Evolutionary conservation across 2,329 filamentous ascomycete genomes (phyloP).

Genomic region (Aspergillus awamori): DNA sequence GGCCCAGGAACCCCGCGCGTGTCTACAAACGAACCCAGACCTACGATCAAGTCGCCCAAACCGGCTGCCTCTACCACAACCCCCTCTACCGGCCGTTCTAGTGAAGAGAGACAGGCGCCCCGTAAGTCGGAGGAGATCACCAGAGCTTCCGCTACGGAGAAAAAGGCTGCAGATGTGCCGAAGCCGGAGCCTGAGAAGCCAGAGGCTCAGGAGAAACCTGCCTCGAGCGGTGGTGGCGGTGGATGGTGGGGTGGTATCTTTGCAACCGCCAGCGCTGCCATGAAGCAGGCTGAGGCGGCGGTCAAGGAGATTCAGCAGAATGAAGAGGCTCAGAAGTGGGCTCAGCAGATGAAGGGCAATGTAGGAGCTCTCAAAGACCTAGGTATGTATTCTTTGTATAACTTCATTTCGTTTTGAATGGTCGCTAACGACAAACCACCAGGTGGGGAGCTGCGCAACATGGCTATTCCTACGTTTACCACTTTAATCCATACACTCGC

Average conservation of each 20-base stretch:
- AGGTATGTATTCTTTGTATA: conserved; percentile 54
- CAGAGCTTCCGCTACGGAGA: conserved; percentile 69
- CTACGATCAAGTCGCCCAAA: conserved; percentile 58
- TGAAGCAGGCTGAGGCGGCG: conserved; percentile 89
- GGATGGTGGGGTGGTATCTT: conserved; percentile 89
- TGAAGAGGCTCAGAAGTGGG: conserved; percentile 95
- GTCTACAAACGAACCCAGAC: conserved; percentile 51
- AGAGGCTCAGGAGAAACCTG: conserved; percentile 48
- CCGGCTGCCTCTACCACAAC: conserved; percentile 47
- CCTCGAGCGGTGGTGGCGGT: conserved; percentile 63
- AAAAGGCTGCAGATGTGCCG: conserved; percentile 63
- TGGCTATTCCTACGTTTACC: conserved; percentile 91
- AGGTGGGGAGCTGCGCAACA: conserved; percentile 85
- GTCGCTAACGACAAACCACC: conserved; percentile 41
- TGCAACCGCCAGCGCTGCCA: conserved; percentile 70
- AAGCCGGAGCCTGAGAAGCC: conserved; percentile 46
- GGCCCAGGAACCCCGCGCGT: conserved; percentile 81
- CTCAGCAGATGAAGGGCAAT: conserved; percentile 89
- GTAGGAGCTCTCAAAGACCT: conserved; percentile 75
- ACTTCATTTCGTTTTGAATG: not conserved
- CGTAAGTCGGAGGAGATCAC: conserved; percentile 80
- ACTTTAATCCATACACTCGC: conserved; percentile 93
- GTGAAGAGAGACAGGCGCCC: conserved; percentile 64
- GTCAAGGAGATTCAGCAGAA: conserved; percentile 96
- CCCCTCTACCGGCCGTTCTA: conserved; percentile 54